A percentile compares a stretch with the other conserved stretches of the same genome.
phyloP scores from a whole-genome alignment of 2,329 filamentous ascomycete genomes.

The Fusarium ambrosium region DNA sequence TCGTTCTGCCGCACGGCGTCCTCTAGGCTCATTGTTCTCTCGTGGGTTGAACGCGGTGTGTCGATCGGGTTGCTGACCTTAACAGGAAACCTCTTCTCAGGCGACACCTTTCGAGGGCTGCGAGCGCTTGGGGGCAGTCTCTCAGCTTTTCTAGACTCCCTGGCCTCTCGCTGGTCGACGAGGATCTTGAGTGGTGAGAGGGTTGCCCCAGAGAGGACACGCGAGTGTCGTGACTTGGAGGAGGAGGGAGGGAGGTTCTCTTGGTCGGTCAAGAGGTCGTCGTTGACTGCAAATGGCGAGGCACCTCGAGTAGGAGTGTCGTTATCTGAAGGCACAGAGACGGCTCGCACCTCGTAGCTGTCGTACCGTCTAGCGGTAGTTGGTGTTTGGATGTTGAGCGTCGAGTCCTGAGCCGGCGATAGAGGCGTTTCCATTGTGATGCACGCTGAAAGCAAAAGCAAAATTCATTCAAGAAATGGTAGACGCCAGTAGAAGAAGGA shows the following conservation, averaged over 20 bases:
- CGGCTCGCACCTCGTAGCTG: conserved; percentile 41
- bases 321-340: conserved; percentile 30
- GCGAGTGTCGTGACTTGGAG: conserved; percentile 63
- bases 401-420: conserved; percentile 42
- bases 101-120: conserved; percentile 63
- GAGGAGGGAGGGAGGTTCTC: conserved; percentile 61
- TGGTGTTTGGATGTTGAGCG: conserved; percentile 47
- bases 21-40: conserved; percentile 63
- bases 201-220: conserved; percentile 69
- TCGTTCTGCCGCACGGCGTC: conserved; percentile 68
- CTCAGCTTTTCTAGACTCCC: conserved; percentile 38
- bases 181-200: conserved; percentile 72
- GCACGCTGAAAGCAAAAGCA: conserved; percentile 35
- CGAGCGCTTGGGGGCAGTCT: conserved; percentile 50
- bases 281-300: conserved; percentile 50
- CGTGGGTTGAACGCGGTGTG: conserved; percentile 42
- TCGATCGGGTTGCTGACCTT: conserved; percentile 61
- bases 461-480: conserved; percentile 24
- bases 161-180: conserved; percentile 50
- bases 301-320: conserved; percentile 37
- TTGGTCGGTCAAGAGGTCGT: conserved; percentile 53
- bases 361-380: conserved; percentile 39
- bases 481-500: conserved; percentile 2
- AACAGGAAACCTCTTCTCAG: conserved; percentile 73
- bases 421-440: conserved; percentile 47